phyloP scores from a whole-genome alignment of 441 rosid species.

The Rhodomyrtus psidioides region DNA sequence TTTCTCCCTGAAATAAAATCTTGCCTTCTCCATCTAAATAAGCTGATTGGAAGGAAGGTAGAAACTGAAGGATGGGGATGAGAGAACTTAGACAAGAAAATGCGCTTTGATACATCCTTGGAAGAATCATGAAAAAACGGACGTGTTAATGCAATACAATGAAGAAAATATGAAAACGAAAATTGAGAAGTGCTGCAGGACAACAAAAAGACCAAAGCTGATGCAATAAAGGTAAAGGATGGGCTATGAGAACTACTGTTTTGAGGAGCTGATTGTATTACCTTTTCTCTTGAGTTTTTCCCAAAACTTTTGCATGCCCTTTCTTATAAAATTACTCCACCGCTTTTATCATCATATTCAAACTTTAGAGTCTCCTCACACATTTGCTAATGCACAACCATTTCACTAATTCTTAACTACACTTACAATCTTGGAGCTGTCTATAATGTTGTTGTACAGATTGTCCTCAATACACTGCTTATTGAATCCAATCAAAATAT shows the following conservation, averaged over 20 bases:
- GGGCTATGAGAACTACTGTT: neutral
- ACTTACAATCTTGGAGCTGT: constrained; percentile 18
- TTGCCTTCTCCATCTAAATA: constrained; percentile 40
- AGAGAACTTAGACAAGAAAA: constrained; percentile 50
- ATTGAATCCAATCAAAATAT: constrained; percentile 85
- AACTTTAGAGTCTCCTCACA: neutral
- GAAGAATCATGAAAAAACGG: constrained; percentile 1
- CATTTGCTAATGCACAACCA: neutral
- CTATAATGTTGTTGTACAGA: constrained; percentile 70
- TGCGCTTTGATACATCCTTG: constrained; percentile 69
- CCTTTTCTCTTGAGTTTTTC: neutral
- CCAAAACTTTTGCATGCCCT: neutral
- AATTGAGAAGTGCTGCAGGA: neutral
- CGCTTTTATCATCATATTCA: neutral
- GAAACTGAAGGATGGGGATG: constrained; percentile 34
- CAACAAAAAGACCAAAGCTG: neutral
- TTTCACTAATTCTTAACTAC: neutral
- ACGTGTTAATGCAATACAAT: neutral
- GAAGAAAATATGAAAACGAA: neutral
- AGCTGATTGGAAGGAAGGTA: constrained; percentile 59
- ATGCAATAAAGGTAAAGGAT: neutral
- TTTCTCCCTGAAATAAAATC: constrained; percentile 21
- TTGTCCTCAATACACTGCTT: constrained; percentile 77
- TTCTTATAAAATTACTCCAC: neutral
- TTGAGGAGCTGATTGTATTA: neutral